Percentiles rank a stretch among this genome's conserved stretches.
Conservation (phyloP, 176 grass and related monocot species). For the Urochloa ruziziensis region DNA sequence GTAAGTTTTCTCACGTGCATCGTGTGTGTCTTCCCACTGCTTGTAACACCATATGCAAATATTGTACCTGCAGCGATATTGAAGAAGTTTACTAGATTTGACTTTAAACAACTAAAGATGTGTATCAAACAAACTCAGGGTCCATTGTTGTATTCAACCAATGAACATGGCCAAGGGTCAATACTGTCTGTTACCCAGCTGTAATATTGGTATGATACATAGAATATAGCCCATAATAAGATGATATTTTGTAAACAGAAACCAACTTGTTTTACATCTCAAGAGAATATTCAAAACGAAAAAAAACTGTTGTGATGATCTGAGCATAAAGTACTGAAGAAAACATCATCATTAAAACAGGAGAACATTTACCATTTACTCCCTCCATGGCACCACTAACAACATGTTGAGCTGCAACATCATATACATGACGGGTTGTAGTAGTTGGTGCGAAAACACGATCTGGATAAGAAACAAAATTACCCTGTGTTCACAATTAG, state of each 20-base stretch:
- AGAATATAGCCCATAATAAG: neutral
- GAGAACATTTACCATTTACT: constrained; percentile 79
- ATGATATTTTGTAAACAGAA: constrained; percentile 11
- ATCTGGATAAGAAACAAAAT: constrained; percentile 51
- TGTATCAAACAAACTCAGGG: neutral
- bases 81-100: constrained; percentile 21
- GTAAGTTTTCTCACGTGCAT: constrained; percentile 86
- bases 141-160: neutral
- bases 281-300: neutral
- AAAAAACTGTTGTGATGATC: neutral
- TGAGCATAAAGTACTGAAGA: constrained; percentile 1
- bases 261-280: neutral
- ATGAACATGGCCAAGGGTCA: neutral
- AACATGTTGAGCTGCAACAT: constrained; percentile 99
- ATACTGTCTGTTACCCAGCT: neutral
- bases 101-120: constrained; percentile 7
- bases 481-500: constrained; percentile 29
- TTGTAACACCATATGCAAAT: constrained; percentile 99
- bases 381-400: constrained; percentile 94
- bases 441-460: constrained; percentile 98
- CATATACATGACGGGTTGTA: constrained; percentile 98
- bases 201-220: neutral
- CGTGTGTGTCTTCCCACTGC: constrained; percentile 99
- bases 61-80: constrained; percentile 72
- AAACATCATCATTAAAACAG: neutral